Evolutionary conservation across 169 alveolate species (phyloP).

Genomic region (Neospora caninum): DNA sequence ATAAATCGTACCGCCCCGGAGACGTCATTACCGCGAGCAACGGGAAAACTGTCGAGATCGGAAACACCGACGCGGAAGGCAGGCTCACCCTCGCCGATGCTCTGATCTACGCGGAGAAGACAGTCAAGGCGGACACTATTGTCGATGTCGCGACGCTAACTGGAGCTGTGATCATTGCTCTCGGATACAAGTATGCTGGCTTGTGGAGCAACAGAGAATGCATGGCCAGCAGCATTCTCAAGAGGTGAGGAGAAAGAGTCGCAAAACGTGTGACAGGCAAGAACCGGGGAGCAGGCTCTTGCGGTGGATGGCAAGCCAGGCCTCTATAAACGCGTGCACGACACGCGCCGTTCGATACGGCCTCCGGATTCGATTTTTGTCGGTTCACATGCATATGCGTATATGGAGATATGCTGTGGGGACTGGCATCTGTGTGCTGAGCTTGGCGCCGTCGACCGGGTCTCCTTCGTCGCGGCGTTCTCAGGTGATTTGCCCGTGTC

Average conservation of each 20-base stretch:
- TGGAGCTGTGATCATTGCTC: constrained; percentile 90
- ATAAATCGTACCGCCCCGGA: constrained; percentile 91
- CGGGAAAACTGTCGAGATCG: constrained; percentile 84
- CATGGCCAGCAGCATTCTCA: constrained; percentile 45
- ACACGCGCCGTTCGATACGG: no score
- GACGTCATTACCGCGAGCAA: constrained; percentile 93
- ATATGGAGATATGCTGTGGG: no score
- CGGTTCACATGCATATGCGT: no score
- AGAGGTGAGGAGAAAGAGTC: neutral
- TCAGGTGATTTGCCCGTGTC: no score
- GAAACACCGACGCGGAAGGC: constrained; percentile 98
- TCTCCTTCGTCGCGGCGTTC: no score
- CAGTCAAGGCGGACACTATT: constrained; percentile 84
- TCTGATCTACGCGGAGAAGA: constrained; percentile 89
- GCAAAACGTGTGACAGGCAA: no score
- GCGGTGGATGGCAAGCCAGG: no score
- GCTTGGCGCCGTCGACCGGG: no score
- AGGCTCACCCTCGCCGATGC: constrained; percentile 97
- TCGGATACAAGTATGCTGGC: constrained; percentile 78
- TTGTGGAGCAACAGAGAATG: constrained; percentile 47
- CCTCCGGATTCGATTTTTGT: no score
- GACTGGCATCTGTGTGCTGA: no score
- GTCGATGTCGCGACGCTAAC: constrained; percentile 96
- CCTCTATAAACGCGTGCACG: no score
- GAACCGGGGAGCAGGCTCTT: no score